Evolutionary conservation across 345 rosid species (phyloP).

Genomic region (Eucalyptus virginea): DNA sequence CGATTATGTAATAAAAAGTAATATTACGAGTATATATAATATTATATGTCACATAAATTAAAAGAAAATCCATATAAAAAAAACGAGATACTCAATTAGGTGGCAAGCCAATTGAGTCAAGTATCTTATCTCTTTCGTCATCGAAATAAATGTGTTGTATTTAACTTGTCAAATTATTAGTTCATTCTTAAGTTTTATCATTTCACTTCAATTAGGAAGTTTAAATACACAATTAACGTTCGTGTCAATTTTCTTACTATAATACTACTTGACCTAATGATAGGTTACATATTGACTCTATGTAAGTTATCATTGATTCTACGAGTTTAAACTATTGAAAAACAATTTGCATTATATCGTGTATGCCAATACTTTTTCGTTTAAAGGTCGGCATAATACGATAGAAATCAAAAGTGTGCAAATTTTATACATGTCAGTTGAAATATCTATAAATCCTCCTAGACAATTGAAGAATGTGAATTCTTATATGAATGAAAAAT

Average conservation of each 20-base stretch:
- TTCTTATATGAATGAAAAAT: neutral
- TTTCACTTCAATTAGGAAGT: neutral
- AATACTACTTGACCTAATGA: neutral
- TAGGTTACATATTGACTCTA: neutral
- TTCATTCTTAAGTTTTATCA: neutral
- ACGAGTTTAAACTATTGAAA: neutral
- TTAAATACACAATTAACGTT: neutral
- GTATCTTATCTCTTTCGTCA: neutral
- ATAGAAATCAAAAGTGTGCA: neutral
- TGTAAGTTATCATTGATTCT: neutral
- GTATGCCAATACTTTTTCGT: neutral
- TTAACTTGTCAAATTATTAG: neutral
- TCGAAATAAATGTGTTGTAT: fast-evolving
- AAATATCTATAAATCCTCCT: fast-evolving
- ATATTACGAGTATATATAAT: neutral
- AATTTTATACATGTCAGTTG: neutral
- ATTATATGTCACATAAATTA: fast-evolving
- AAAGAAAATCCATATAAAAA: neutral
- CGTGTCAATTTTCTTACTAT: neutral
- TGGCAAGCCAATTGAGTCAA: neutral
- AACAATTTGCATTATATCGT: fast-evolving
- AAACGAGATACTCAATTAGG: neutral
- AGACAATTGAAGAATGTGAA: fast-evolving
- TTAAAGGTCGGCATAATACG: neutral
- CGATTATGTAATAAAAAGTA: fast-evolving